These are phyloP conservation scores for Dioszegia crocea DNA, from an alignment of 768 basidiomycete species.

Conservation along the genomic window DNA sequence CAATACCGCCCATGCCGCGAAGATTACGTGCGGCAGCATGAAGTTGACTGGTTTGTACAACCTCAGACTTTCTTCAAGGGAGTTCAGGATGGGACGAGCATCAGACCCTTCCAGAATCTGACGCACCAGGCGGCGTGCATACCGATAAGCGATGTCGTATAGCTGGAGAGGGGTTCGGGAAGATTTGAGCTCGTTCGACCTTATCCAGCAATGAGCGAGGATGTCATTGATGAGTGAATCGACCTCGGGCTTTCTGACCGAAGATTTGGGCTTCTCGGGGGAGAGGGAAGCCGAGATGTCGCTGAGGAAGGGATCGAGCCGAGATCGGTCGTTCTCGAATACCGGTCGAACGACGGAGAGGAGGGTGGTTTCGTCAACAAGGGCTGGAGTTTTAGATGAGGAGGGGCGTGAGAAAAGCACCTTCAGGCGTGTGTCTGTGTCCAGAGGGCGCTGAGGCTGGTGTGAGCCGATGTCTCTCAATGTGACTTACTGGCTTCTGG, in stretches of 20 bases:
- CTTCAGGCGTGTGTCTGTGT: background rate
- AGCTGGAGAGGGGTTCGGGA: background rate
- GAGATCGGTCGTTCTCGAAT: background rate
- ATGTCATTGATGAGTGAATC: background rate
- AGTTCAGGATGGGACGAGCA: background rate
- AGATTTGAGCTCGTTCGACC: background rate
- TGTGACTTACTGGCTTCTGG: background rate
- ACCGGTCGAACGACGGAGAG: background rate
- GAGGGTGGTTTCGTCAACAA: background rate
- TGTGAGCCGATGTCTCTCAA: background rate
- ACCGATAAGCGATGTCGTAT: background rate
- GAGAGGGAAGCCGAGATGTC: background rate
- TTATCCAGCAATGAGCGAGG: constrained; percentile 10
- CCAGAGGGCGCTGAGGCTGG: background rate
- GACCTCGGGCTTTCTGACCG: background rate
- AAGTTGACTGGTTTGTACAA: background rate
- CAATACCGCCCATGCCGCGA: constrained; percentile 22
- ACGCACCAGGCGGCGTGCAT: background rate
- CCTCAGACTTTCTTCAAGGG: constrained; percentile 1
- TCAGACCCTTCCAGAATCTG: background rate
- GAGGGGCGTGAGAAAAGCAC: constrained; percentile 7
- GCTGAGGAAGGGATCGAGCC: constrained; percentile 2
- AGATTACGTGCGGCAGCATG: background rate
- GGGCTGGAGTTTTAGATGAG: background rate
- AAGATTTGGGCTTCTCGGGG: background rate